Percentiles rank a stretch among this genome's conserved stretches.
These are phyloP conservation scores for Daphne laureola DNA, from an alignment of 441 rosid genomes.

Conservation along the genomic window DNA sequence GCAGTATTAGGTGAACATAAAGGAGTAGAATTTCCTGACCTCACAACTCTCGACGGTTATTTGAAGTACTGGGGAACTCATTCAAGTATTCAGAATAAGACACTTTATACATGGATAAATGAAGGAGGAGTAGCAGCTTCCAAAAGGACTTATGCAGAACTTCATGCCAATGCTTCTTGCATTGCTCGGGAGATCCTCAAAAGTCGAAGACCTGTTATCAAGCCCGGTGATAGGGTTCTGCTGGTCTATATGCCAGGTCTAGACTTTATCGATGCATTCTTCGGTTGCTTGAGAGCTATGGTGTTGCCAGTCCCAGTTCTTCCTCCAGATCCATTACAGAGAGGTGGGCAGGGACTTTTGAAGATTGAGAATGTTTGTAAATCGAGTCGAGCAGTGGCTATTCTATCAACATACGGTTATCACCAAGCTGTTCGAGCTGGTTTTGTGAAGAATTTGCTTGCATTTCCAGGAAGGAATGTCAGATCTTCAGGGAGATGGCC, in stretches of 20 bases:
- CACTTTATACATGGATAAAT: conserved; percentile 54
- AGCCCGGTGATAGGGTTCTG: conserved; percentile 55
- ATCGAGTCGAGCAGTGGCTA: conserved; percentile 48
- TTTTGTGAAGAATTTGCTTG: conserved; percentile 40
- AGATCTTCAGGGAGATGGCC: conserved; percentile 47
- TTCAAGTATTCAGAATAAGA: conserved; percentile 22
- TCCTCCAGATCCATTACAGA: conserved; percentile 69
- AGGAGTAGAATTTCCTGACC: conserved; percentile 49
- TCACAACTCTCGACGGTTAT: conserved; percentile 46
- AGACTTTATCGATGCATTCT: conserved; percentile 63
- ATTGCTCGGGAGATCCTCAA: conserved; percentile 48
- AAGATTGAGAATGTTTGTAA: conserved; percentile 63
- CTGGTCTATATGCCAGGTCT: conserved; percentile 59
- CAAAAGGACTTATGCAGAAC: conserved; percentile 45
- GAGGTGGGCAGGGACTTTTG: conserved; percentile 67
- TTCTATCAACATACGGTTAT: conserved; percentile 44
- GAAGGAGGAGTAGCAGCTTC: conserved; percentile 36
- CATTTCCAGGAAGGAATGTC: conserved; percentile 29
- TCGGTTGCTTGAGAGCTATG: conserved; percentile 59
- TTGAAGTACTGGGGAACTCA: conserved; percentile 59
- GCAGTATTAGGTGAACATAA: conserved; percentile 35
- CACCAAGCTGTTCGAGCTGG: conserved; percentile 65
- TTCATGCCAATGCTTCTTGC: conserved; percentile 42
- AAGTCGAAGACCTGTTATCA: conserved; percentile 44
- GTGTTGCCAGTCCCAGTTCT: conserved; percentile 68